These are phyloP conservation scores for Wickerhamomyces chambardii DNA, from an alignment of 805 yeast species.

Conservation along the genomic window DNA sequence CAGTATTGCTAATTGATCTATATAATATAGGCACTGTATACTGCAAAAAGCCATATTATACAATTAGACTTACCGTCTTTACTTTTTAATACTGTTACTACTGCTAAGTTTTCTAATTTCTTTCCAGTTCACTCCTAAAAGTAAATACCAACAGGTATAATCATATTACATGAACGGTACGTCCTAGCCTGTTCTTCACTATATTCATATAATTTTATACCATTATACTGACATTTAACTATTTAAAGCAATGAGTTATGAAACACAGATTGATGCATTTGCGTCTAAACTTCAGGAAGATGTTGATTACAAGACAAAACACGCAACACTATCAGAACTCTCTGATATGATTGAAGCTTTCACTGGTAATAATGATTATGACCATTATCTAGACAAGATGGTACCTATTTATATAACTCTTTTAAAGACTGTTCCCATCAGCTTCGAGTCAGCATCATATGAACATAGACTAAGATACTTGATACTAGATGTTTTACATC, in stretches of 20 bases:
- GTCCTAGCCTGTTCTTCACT: background rate
- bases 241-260: slow-evolving; percentile 22
- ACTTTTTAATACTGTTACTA: no score
- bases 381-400: slow-evolving; percentile 57
- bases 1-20: no score
- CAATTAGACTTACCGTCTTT: no score
- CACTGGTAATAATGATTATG: slow-evolving; percentile 76
- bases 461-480: slow-evolving; percentile 76
- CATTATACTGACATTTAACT: no score
- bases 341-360: slow-evolving; percentile 83
- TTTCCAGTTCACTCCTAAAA: no score
- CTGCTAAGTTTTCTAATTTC: no score
- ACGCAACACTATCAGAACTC: slow-evolving; percentile 68
- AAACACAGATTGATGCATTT: slow-evolving; percentile 55
- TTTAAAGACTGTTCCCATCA: slow-evolving; percentile 62
- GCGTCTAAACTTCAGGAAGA: slow-evolving; percentile 49
- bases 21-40: no score
- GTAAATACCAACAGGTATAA: no score
- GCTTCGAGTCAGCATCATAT: slow-evolving; percentile 52
- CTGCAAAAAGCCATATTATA: no score
- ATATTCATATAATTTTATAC: background rate
- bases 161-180: no score
- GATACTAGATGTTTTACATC: slow-evolving; percentile 68
- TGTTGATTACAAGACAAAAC: slow-evolving; percentile 50
- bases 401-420: slow-evolving; percentile 62